Percentiles rank a stretch among this genome's conserved stretches.
Evolutionary conservation across 495 filamentous ascomycete species (phyloP).

Genomic region (Daldinia grandis): DNA sequence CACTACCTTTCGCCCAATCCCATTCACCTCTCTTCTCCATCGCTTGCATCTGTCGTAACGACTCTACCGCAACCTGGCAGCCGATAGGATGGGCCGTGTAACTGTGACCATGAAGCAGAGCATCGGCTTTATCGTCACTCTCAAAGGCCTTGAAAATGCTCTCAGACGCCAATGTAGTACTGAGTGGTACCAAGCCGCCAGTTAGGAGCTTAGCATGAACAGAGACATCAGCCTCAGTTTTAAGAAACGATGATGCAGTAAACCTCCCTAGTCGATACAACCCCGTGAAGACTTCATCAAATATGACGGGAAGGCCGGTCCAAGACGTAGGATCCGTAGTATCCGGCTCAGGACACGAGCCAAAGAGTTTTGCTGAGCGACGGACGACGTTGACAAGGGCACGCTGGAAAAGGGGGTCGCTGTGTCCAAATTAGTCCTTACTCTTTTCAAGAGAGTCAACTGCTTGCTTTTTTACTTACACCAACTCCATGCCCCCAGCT

Average conservation of each 20-base stretch:
- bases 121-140: conserved; percentile 72
- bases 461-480: conserved; percentile 55
- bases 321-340: conserved; percentile 51
- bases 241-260: conserved; percentile 70
- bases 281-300: conserved; percentile 85
- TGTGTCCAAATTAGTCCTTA: conserved; percentile 44
- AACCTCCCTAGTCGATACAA: conserved; percentile 77
- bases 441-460: not conserved
- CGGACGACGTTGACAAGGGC: conserved; percentile 71
- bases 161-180: conserved; percentile 72
- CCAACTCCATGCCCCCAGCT: conserved; percentile 80
- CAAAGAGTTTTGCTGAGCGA: conserved; percentile 60
- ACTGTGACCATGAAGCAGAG: conserved; percentile 80
- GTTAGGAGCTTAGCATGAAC: conserved; percentile 83
- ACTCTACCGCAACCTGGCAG: conserved; percentile 72
- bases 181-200: conserved; percentile 78
- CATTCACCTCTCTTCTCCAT: conserved; percentile 64
- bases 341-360: conserved; percentile 6
- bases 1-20: conserved; percentile 58
- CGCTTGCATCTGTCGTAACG: conserved; percentile 61
- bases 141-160: conserved; percentile 75
- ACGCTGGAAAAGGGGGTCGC: conserved; percentile 80
- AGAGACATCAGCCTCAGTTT: conserved; percentile 71
- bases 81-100: conserved; percentile 83
- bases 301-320: conserved; percentile 76